Evolutionary conservation across 2,329 filamentous ascomycete genomes (phyloP).

Genomic region (Albophoma yamanashiensis): DNA sequence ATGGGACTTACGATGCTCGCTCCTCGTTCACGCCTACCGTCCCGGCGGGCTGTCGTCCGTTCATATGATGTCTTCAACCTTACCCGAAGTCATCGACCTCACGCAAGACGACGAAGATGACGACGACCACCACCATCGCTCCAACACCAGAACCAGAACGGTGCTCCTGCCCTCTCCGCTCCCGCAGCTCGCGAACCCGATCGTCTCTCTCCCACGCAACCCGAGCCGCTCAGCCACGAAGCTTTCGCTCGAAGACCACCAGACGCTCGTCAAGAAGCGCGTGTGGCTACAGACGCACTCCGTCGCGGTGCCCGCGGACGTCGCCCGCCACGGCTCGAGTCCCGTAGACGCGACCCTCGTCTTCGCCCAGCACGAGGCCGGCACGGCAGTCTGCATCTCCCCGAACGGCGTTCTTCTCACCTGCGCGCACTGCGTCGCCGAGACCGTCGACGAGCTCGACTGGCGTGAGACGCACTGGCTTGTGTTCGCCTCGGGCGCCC

Average conservation of each 20-base stretch:
- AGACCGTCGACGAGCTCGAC: neutral
- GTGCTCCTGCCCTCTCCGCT: neutral
- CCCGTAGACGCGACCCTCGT: conserved; percentile 24
- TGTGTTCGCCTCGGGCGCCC: neutral
- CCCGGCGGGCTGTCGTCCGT: neutral
- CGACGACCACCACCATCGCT: neutral
- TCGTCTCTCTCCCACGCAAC: neutral
- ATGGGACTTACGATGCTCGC: neutral
- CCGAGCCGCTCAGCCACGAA: neutral
- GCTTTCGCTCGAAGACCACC: neutral
- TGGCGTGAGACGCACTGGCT: neutral
- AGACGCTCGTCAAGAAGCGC: neutral
- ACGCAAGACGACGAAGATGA: neutral
- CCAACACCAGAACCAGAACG: neutral
- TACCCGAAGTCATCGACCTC: neutral
- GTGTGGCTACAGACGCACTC: neutral
- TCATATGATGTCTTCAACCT: neutral
- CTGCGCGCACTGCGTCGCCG: conserved; percentile 12
- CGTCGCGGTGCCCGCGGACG: neutral
- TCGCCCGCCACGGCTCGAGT: neutral
- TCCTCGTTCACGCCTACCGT: neutral
- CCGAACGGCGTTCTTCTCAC: conserved; percentile 26
- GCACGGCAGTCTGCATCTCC: conserved; percentile 38
- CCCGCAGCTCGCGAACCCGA: neutral
- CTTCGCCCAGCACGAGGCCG: conserved; percentile 37